A percentile compares a stretch with the other conserved stretches of the same genome.
Evolutionary conservation across 345 rosid genomes (phyloP).

Genomic region (Anastatica hierochuntica): DNA sequence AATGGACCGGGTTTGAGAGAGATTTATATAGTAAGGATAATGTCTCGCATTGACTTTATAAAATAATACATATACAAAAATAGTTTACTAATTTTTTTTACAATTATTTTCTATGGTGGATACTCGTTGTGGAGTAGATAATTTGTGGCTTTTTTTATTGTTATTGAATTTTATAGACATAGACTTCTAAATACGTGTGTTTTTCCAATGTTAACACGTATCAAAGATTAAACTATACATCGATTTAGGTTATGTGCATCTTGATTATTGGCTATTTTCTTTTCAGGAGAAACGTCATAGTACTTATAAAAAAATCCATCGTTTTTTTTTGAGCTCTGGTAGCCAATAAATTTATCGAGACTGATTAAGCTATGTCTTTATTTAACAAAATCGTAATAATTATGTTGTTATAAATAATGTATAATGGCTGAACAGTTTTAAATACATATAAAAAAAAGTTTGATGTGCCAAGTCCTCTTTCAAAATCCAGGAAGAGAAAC

Average conservation of each 20-base stretch:
- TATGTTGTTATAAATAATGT: too few relatives aligned
- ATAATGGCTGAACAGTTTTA: too few relatives aligned
- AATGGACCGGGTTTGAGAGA: too few relatives aligned
- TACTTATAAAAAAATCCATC: too few relatives aligned
- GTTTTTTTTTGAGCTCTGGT: too few relatives aligned
- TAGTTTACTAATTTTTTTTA: neutral
- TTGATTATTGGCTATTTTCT: neutral
- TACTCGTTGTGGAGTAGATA: conserved; percentile 6
- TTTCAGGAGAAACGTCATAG: neutral
- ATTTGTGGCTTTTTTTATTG: neutral
- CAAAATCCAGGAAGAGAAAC: too few relatives aligned
- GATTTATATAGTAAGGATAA: too few relatives aligned
- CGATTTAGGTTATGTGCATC: neutral
- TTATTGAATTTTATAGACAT: neutral
- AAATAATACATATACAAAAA: neutral
- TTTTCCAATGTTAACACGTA: neutral
- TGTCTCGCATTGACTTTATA: conserved; percentile 12
- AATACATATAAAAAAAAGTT: too few relatives aligned
- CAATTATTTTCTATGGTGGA: conserved; percentile 8
- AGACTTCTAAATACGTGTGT: neutral
- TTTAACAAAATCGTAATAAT: too few relatives aligned
- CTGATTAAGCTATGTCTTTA: too few relatives aligned
- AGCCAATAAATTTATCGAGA: too few relatives aligned
- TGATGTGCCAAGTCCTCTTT: too few relatives aligned
- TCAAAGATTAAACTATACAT: neutral